A percentile compares a stretch with the other conserved stretches of the same genome.
Conservation (phyloP, 225 moss, liverwort and hornwort species). For the Physcomitrium patens region DNA sequence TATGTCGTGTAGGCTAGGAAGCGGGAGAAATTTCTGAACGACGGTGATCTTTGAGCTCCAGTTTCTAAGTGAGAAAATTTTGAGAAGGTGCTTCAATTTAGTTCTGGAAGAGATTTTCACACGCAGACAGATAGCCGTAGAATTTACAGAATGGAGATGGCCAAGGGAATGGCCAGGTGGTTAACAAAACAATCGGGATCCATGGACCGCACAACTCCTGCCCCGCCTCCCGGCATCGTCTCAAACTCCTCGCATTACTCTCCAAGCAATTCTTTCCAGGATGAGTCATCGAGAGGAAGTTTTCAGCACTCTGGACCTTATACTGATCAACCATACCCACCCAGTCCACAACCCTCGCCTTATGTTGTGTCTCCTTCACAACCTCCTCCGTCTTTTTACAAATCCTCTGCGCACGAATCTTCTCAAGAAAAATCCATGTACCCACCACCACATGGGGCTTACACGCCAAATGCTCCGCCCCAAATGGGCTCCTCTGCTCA, state of each 20-base stretch:
- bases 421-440: too few relatives aligned
- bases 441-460: background rate
- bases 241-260: background rate
- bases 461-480: slow-evolving; percentile 3
- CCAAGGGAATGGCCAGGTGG: slow-evolving; percentile 24
- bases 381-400: background rate
- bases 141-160: slow-evolving; percentile 7
- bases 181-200: background rate
- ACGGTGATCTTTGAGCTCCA: slow-evolving; percentile 4
- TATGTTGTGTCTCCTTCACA: slow-evolving; percentile 2
- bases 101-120: slow-evolving; percentile 22
- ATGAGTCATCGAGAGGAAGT: background rate
- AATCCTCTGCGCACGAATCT: too few relatives aligned
- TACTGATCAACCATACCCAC: slow-evolving; percentile 6
- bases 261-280: slow-evolving; percentile 4
- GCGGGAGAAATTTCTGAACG: too few relatives aligned
- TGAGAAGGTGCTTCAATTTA: background rate
- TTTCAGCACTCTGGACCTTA: background rate
- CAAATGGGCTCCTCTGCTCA: background rate
- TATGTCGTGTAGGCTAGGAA: too few relatives aligned
- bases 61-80: background rate
- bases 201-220: slow-evolving; percentile 8
- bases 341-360: too few relatives aligned
- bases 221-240: slow-evolving; percentile 10
- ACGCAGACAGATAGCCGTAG: background rate